Conservation (phyloP, 2,329 filamentous ascomycete species). For the Calycina herbarum region DNA sequence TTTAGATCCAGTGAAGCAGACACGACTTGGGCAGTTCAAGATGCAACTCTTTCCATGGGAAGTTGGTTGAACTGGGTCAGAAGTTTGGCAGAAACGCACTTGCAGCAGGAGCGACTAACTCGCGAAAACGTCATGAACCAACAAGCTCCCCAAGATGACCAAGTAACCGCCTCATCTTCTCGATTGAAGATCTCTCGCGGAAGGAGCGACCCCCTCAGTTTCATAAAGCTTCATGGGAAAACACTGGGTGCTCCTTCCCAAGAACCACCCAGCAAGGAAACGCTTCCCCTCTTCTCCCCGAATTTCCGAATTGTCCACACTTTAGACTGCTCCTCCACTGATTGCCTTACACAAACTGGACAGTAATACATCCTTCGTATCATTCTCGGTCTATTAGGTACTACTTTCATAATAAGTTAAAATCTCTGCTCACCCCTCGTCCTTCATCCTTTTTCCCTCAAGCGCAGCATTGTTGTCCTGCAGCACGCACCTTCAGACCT, state of each 20-base stretch:
- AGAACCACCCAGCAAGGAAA: neutral
- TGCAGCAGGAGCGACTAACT: neutral
- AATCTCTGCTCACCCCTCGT: conserved; percentile 9
- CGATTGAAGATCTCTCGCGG: neutral
- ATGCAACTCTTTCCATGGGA: neutral
- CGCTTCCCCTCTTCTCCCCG: neutral
- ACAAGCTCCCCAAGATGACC: neutral
- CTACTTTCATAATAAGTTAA: conserved; percentile 10
- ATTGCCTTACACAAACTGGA: neutral
- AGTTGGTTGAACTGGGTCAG: neutral
- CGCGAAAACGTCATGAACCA: neutral
- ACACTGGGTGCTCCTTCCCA: neutral
- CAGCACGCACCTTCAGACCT: neutral
- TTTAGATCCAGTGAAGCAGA: neutral
- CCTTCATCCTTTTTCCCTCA: neutral
- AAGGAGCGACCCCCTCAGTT: neutral
- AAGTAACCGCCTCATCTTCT: neutral
- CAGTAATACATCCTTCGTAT: neutral
- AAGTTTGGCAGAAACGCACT: neutral
- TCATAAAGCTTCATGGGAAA: neutral
- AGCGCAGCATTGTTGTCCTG: too few relatives aligned
- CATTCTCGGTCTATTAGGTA: conserved; percentile 11
- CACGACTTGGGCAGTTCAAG: neutral
- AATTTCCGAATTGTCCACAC: neutral
- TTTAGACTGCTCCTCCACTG: neutral